phyloP scores from a whole-genome alignment of 352 stramenopile genomes.

The Phytophthora meadii region DNA sequence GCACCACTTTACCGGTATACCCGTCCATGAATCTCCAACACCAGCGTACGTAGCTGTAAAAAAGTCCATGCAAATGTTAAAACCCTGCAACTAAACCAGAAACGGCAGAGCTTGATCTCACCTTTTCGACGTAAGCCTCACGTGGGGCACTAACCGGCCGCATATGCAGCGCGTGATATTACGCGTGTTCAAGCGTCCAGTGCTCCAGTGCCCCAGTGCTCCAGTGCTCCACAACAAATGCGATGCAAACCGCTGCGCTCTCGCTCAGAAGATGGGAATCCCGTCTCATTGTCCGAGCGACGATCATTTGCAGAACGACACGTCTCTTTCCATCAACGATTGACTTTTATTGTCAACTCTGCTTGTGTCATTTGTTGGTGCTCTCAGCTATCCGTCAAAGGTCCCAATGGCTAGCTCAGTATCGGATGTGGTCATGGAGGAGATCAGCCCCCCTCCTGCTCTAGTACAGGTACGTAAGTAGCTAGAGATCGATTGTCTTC shows the following conservation, averaged over 20 bases:
- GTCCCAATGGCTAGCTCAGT: no score
- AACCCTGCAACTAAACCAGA: neutral
- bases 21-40: conserved; percentile 62
- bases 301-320: no score
- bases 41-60: conserved; percentile 54
- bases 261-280: conserved; percentile 80
- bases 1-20: conserved; percentile 14
- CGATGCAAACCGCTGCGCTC: conserved; percentile 71
- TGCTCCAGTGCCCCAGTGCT: no score
- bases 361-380: no score
- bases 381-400: no score
- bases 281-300: conserved; percentile 46
- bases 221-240: conserved; percentile 51
- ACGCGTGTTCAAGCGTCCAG: conserved; percentile 72
- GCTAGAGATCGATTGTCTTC: no score
- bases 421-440: no score
- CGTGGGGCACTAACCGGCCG: conserved; percentile 63
- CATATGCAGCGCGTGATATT: conserved; percentile 65
- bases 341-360: no score
- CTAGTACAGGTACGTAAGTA: no score
- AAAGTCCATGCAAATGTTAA: neutral
- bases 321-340: no score
- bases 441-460: no score
- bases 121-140: conserved; percentile 74
- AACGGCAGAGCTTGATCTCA: conserved; percentile 16